Base-by-base conservation (phyloP, 2,329 filamentous ascomycete genomes). In the Epichloe bromicola region DNA sequence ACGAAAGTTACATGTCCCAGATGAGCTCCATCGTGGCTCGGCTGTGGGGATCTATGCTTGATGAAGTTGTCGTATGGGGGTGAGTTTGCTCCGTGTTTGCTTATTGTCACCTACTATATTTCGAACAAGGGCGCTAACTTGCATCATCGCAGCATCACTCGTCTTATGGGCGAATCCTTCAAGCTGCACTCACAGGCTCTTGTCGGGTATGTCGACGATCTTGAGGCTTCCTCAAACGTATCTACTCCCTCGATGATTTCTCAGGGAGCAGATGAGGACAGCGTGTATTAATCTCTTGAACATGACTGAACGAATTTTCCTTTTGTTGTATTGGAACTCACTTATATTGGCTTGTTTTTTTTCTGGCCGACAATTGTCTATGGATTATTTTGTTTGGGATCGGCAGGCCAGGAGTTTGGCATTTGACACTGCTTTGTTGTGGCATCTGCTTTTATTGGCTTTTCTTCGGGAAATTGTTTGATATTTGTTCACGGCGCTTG, bases 1-100 rank as follows among this genome's bases (percentile, higher is more conserved):
- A 91, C 53, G 87, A 94, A 62, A 76, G 82, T 23, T 88, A 88
- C 66, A 85, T 84, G 57, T 77, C 82, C 49, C 90, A 94, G 66
- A 74, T 98, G 59, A 96, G 91, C 73, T 93, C 90, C n/a, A 88
- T 88, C 49, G 91, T 98, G 42, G 90, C 91, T 56, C 83, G 88
- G 61, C 81, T 97, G 44, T 98, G 93, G 93, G 93, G 91, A 61
- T 91, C 88, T 57, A 96, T 97, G 85, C 83, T 97, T 57, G 93
- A 97, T 65, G 93, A 96, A 71, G 93, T 97, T 56, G 91, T 97
- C 59, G 93, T 98, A 54, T 97, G 93, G 93, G 93, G 93, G 89
- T 95, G 84, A 81, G 89, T 86, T 44, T 33, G 11, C 2, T 14
- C 26, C 11, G 17, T 30, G 5, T 20, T 26, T 39, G 23, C 26